Evolutionary conservation across 106 monocot species (phyloP), one percentile per base, ranked within the genome.

Genomic region (Dendrobium catenatum): DNA sequence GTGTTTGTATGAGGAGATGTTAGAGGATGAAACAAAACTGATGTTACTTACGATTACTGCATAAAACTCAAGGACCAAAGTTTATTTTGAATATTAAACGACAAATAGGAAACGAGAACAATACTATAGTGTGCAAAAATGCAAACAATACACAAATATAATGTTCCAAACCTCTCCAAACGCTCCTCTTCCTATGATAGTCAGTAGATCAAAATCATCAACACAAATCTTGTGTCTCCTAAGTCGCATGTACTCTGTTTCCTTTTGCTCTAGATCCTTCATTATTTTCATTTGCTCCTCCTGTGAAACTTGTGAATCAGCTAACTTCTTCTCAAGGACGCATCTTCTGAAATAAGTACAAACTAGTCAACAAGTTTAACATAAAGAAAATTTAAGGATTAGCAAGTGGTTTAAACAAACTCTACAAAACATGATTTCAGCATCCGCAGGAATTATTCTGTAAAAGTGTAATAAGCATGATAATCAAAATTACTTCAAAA

Each of bases 191-290:
- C 94, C 94, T 82, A 98, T 94, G 68, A 98, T 98, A 76, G 90
- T 94, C 76, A 94, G 81, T 41, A 98, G 87, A 77, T 94, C 94
- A 89, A 98, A 94, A 83, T 98, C 98, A 86, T 98, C 98, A 27
- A 90, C 94, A 75, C 98, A 98, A 33, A 98, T 98, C 83, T 98
- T 98, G 72, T 98, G 94, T 77, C 98, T 93, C 77, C 95, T 98
- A 42, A 98, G 91, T 73, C 98, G 89, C 91, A 98, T 98, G 82
- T 87, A 98, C 73, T 98, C 95, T 46, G 98, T 98, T 80, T 98
- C 98, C 85, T 98, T 98, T 26, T 93, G 85, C 84, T 98, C 98
- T 67, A 98, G 83, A 86, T 98, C 98, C 86, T 98, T 98, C 18
- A 98, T 83, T 81, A 93, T 80, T 83, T 88, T 88, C 72, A 98